These are phyloP conservation scores for Kuraishia ogatae DNA, from an alignment of 805 yeast species.

Conservation along the genomic window DNA sequence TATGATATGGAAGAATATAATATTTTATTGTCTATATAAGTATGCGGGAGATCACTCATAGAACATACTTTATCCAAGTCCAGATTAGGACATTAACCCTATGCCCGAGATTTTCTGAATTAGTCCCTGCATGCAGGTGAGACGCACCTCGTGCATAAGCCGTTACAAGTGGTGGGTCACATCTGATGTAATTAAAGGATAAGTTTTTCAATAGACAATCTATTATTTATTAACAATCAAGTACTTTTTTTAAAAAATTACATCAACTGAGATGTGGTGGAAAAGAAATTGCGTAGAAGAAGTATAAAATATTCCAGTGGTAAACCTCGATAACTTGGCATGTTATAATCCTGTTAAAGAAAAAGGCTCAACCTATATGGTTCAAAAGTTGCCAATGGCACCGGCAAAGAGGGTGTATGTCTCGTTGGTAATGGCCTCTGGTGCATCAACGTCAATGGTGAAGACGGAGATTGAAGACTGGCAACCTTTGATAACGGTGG, in stretches of 20 bases:
- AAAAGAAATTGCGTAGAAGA: neutral
- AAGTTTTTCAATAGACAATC: too few species aligned
- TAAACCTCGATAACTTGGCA: neutral
- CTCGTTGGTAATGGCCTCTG: conserved; percentile 4
- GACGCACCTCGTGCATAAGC: too few species aligned
- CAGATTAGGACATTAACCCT: too few species aligned
- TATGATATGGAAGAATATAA: too few species aligned
- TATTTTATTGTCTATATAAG: too few species aligned
- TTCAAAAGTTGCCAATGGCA: conserved; percentile 3
- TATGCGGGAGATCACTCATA: too few species aligned
- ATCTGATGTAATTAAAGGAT: too few species aligned
- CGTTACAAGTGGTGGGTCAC: too few species aligned
- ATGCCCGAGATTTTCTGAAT: too few species aligned
- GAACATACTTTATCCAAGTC: too few species aligned
- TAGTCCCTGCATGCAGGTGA: too few species aligned
- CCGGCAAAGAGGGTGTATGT: conserved; percentile 8
- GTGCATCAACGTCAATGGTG: conserved; percentile 37
- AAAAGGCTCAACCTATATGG: neutral
- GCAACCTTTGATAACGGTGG: conserved; percentile 26
- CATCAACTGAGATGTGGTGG: neutral
- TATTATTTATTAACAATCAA: neutral
- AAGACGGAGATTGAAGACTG: conserved; percentile 36
- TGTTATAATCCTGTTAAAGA: neutral
- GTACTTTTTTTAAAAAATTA: too few species aligned
- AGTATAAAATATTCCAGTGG: neutral